A percentile compares a stretch with the other conserved stretches of the same genome.
Evolutionary conservation across 768 basidiomycete genomes (phyloP).

Genomic region (Pleurotus citrinopileatus): DNA sequence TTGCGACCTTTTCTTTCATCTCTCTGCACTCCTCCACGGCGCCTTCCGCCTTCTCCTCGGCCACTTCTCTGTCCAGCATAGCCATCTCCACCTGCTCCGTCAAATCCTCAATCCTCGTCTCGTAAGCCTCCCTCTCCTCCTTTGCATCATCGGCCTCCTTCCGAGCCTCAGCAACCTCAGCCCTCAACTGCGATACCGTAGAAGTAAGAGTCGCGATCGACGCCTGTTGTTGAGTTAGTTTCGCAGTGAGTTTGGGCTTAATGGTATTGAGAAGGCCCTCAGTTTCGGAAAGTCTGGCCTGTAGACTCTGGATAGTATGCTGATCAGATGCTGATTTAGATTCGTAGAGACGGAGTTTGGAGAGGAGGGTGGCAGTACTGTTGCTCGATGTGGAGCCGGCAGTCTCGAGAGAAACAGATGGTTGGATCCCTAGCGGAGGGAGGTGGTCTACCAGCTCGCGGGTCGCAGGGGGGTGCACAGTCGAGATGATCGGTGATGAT

Average conservation of each 20-base stretch:
- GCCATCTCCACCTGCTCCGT: constrained; percentile 94
- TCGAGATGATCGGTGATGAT: neutral
- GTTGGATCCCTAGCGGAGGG: neutral
- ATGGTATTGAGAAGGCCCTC: constrained; percentile 73
- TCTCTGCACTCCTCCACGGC: constrained; percentile 78
- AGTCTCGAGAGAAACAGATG: constrained; percentile 1
- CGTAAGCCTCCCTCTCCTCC: constrained; percentile 5
- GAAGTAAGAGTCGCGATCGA: constrained; percentile 8
- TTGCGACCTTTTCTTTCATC: constrained; percentile 72
- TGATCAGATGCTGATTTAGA: constrained; percentile 84
- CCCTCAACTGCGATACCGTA: constrained; percentile 1
- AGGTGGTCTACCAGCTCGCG: neutral
- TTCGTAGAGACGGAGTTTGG: constrained; percentile 81
- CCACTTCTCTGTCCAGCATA: constrained; percentile 94
- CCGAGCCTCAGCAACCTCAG: neutral
- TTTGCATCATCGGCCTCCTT: constrained; percentile 3
- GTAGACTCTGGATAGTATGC: constrained; percentile 79
- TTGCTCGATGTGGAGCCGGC: constrained; percentile 8
- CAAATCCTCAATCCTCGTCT: constrained; percentile 43
- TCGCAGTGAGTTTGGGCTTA: constrained; percentile 89
- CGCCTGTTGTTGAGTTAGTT: constrained; percentile 69
- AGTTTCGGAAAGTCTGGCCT: constrained; percentile 79
- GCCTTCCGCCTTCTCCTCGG: constrained; percentile 87
- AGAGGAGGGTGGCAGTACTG: constrained; percentile 5
- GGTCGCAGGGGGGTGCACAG: neutral